These are phyloP conservation scores for Epichloe amarillans DNA, from an alignment of 2,329 filamentous ascomycete species.

Conservation along the genomic window DNA sequence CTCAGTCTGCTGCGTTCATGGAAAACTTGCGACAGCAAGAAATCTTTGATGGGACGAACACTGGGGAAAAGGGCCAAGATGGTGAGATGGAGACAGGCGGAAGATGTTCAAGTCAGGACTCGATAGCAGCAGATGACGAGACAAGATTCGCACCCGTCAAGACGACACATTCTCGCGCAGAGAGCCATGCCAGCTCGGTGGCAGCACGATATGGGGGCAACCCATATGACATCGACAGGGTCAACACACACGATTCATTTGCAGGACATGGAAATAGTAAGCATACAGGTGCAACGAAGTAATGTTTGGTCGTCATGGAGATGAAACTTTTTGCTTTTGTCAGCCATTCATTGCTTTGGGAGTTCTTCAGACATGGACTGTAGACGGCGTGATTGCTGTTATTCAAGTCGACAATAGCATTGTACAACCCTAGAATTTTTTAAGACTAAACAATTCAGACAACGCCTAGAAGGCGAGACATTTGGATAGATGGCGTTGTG, in stretches of 20 bases:
- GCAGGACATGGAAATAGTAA: neutral
- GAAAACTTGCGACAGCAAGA: conserved; percentile 3
- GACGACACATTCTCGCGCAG: neutral
- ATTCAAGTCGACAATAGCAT: neutral
- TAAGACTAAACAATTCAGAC: neutral
- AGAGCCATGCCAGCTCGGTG: neutral
- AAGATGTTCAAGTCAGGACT: neutral
- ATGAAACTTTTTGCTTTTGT: too few relatives aligned
- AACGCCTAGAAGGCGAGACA: neutral
- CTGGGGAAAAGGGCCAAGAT: neutral
- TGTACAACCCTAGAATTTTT: neutral
- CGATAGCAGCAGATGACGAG: neutral
- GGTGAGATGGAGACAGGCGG: neutral
- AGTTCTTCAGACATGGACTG: too few relatives aligned
- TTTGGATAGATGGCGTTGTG: neutral
- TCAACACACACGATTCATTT: conserved; percentile 4
- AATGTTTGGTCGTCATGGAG: too few relatives aligned
- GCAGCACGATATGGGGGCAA: conserved; percentile 3
- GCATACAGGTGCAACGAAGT: neutral
- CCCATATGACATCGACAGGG: conserved; percentile 4
- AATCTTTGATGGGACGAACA: neutral
- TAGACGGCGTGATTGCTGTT: too few relatives aligned
- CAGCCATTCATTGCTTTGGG: too few relatives aligned
- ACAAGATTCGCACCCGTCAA: neutral
- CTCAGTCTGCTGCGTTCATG: conserved; percentile 5